Percentiles rank a stretch among this genome's conserved stretches.
phyloP scores from a whole-genome alignment of 306 rosid species.

The Casuarina equisetifolia region DNA sequence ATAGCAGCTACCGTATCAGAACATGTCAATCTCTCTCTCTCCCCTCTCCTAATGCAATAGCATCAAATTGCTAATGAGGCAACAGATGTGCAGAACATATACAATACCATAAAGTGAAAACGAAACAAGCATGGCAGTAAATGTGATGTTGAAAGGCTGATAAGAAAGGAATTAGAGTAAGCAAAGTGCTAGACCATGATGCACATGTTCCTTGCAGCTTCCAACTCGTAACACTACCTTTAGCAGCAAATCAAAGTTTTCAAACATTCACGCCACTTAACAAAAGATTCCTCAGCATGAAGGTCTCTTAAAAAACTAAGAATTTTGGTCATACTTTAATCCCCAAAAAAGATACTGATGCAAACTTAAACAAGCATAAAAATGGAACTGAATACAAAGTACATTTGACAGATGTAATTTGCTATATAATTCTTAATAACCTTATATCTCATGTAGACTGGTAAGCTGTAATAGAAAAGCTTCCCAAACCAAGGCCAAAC shows the following conservation, averaged over 20 bases:
- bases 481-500: not conserved
- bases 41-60: not conserved
- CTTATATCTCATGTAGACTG: too few relatives aligned
- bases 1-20: conserved; percentile 28
- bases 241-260: not conserved
- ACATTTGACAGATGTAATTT: too few relatives aligned
- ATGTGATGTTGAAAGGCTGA: too few relatives aligned
- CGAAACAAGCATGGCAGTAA: too few relatives aligned
- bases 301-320: not conserved
- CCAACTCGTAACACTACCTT: not conserved
- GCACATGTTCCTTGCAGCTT: not conserved
- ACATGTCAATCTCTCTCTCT: conserved; percentile 20
- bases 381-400: not conserved
- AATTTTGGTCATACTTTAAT: not conserved
- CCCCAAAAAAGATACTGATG: not conserved
- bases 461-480: too few relatives aligned
- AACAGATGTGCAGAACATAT: not conserved
- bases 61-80: not conserved
- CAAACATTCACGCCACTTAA: not conserved
- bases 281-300: not conserved
- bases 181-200: not conserved
- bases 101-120: too few relatives aligned
- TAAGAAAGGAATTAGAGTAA: not conserved
- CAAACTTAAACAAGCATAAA: not conserved
- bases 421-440: too few relatives aligned